These are phyloP conservation scores for Solanum sitiens DNA, from an alignment of 257 asterid genomes.

Conservation along the genomic window DNA sequence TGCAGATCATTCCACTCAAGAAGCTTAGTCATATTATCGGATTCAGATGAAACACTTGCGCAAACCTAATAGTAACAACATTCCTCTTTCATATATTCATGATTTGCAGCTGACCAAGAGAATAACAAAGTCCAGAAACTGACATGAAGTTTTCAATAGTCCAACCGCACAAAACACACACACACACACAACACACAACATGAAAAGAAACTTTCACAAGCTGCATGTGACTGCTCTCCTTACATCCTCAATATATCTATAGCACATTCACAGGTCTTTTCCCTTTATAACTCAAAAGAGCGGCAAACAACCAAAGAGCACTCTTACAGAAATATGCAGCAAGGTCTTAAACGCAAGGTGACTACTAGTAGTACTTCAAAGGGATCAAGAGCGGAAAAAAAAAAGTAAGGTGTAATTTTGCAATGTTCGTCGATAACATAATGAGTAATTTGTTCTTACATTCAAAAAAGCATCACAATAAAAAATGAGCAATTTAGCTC, in stretches of 20 bases:
- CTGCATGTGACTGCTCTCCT: background rate
- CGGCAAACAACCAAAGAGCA: background rate
- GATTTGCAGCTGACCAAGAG: background rate
- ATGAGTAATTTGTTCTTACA: slow-evolving; percentile 30
- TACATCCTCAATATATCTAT: background rate
- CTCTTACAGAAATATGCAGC: background rate
- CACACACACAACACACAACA: background rate
- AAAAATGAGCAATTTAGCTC: slow-evolving; percentile 73
- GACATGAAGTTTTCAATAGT: background rate
- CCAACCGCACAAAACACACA: background rate
- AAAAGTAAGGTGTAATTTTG: background rate
- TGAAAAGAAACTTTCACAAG: background rate
- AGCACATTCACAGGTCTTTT: background rate
- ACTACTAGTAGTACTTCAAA: background rate
- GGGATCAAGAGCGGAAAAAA: background rate
- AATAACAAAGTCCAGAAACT: background rate
- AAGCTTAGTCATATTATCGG: background rate
- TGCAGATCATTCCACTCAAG: background rate
- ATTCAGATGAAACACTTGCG: slow-evolving; percentile 72
- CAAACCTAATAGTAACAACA: slow-evolving; percentile 31
- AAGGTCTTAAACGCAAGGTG: background rate
- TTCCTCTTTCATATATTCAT: slow-evolving; percentile 20
- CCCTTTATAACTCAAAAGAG: background rate
- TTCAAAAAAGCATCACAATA: slow-evolving; percentile 52
- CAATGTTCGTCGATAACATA: background rate